Percentiles rank a stretch among this genome's conserved stretches.
Evolutionary conservation across 2,329 filamentous ascomycete genomes (phyloP).

Genomic region (Tolypocladium cylindrosporum): DNA sequence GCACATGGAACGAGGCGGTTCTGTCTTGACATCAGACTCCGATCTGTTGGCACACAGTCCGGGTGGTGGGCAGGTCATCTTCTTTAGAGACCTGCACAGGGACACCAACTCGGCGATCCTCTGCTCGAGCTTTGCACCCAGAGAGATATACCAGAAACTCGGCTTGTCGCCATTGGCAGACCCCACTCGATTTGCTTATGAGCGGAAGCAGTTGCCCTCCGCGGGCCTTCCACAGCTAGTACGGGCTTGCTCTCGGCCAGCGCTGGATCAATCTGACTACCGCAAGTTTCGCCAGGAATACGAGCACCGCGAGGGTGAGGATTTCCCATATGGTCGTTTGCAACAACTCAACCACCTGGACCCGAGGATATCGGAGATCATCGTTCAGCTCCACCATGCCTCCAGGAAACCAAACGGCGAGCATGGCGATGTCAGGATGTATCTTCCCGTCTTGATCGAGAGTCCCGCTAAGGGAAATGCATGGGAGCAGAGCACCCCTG

Average conservation of each 20-base stretch:
- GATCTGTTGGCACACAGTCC: slow-evolving; percentile 72
- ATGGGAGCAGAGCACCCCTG: slow-evolving; percentile 41
- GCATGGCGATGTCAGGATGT: slow-evolving; percentile 34
- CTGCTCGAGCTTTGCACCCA: slow-evolving; percentile 19
- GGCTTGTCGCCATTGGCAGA: slow-evolving; percentile 21
- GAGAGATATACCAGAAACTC: slow-evolving; percentile 30
- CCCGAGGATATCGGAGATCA: slow-evolving; percentile 27
- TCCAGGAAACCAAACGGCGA: not conserved
- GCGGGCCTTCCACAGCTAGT: slow-evolving; percentile 19
- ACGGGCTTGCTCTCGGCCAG: slow-evolving; percentile 12
- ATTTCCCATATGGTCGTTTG: not conserved
- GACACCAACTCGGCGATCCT: slow-evolving; percentile 12
- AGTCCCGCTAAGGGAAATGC: slow-evolving; percentile 42
- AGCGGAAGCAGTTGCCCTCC: slow-evolving; percentile 17
- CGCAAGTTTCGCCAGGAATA: slow-evolving; percentile 22
- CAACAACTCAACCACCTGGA: slow-evolving; percentile 18
- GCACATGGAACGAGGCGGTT: slow-evolving; percentile 43
- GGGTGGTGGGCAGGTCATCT: slow-evolving; percentile 53
- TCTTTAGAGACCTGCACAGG: slow-evolving; percentile 54
- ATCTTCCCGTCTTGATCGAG: slow-evolving; percentile 55
- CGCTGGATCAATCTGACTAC: slow-evolving; percentile 13
- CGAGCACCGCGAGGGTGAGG: slow-evolving; percentile 9
- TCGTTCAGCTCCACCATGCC: slow-evolving; percentile 18
- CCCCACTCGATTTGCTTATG: slow-evolving; percentile 25
- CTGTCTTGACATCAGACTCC: slow-evolving; percentile 73